Conservation (phyloP, 768 basidiomycete species). For the Russula vinacea region DNA sequence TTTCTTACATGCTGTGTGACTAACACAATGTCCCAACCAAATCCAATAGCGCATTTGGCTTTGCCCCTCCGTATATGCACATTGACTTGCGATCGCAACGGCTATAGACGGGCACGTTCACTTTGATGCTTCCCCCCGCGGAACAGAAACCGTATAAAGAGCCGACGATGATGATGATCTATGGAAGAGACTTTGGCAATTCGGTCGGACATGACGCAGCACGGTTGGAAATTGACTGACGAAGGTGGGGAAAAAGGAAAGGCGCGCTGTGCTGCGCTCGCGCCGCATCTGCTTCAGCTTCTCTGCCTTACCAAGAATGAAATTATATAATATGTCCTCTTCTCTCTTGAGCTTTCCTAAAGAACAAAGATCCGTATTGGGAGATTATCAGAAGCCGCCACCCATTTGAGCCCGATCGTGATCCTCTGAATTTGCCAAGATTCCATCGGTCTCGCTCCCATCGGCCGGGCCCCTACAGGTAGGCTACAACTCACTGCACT, state of each 20-base stretch:
- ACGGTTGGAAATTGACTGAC: conserved; percentile 10
- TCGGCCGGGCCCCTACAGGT: too few species aligned
- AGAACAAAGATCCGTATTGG: conserved; percentile 10
- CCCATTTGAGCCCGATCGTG: conserved; percentile 20
- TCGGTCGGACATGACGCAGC: conserved; percentile 6
- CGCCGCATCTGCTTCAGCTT: neutral
- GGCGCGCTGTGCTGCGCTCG: neutral
- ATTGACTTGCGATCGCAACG: conserved; percentile 12
- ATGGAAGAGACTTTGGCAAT: conserved; percentile 5
- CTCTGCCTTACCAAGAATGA: conserved; percentile 1
- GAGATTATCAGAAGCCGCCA: conserved; percentile 17
- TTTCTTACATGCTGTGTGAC: conserved; percentile 13
- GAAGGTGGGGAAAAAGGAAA: neutral
- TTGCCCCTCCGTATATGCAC: conserved; percentile 13
- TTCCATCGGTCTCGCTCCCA: conserved; percentile 6
- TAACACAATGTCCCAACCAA: neutral
- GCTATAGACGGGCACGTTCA: conserved; percentile 12
- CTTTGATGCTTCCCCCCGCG: conserved; percentile 2
- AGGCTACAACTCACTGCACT: too few species aligned
- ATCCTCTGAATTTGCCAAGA: conserved; percentile 16
- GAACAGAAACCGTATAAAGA: conserved; percentile 10
- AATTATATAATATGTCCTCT: conserved; percentile 12
- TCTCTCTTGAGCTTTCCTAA: neutral
- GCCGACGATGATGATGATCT: conserved; percentile 18
- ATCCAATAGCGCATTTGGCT: conserved; percentile 20